phyloP scores from a whole-genome alignment of 1,139 yeast species.

The Kodamaea sp. region DNA sequence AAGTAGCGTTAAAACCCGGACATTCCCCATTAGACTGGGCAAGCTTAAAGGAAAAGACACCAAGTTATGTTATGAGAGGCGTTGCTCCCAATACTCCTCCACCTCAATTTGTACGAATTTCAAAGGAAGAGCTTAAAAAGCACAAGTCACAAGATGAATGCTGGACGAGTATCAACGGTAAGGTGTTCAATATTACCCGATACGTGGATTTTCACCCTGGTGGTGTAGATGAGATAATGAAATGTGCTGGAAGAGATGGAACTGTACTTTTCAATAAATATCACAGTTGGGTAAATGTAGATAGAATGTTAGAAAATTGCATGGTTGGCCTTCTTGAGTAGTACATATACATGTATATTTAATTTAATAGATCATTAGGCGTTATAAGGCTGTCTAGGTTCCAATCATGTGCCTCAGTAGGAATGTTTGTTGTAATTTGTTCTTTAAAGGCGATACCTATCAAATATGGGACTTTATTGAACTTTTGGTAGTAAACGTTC shows the following conservation, averaged over 20 bases:
- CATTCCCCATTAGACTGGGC: conserved; percentile 92
- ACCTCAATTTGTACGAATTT: conserved; percentile 47
- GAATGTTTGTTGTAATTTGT: conserved; percentile 59
- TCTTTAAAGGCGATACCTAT: conserved; percentile 70
- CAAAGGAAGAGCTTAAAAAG: conserved; percentile 53
- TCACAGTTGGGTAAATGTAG: conserved; percentile 88
- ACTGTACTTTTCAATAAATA: conserved; percentile 74
- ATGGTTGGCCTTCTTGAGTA: conserved; percentile 54
- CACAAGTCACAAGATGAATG: conserved; percentile 66
- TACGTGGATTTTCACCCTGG: conserved; percentile 92
- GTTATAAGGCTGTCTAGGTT: conserved; percentile 57
- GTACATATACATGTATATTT: neutral
- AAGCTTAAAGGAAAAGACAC: conserved; percentile 38
- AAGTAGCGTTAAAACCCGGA: conserved; percentile 70
- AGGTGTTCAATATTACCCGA: conserved; percentile 79
- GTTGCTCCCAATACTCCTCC: conserved; percentile 41
- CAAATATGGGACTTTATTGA: conserved; percentile 36
- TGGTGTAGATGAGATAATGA: conserved; percentile 74
- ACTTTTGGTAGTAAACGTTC: conserved; percentile 40
- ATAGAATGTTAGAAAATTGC: conserved; percentile 75
- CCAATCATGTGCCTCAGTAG: conserved; percentile 71
- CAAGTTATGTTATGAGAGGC: conserved; percentile 35
- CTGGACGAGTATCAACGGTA: conserved; percentile 82
- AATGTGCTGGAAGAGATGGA: conserved; percentile 83
- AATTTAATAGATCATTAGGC: conserved; percentile 10